Percentiles rank a stretch among this genome's conserved stretches.
Conservation (phyloP, 441 rosid genomes). For the Syzygium syzygioides region DNA sequence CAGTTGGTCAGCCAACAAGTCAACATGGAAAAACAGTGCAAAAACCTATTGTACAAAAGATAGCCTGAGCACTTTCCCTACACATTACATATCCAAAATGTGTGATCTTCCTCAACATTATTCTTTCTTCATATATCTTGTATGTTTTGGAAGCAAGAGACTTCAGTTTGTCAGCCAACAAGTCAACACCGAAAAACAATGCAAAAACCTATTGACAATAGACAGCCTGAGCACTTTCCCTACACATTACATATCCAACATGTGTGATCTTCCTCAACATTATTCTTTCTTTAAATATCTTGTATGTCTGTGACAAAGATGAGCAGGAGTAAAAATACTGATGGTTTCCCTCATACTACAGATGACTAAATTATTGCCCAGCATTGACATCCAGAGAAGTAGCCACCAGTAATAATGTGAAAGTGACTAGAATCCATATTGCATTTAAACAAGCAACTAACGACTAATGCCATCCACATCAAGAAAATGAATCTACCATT, state of each 20-base stretch:
- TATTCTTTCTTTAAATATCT: neutral
- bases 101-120: neutral
- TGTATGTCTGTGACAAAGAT: neutral
- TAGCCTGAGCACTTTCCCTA: neutral
- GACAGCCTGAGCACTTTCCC: neutral
- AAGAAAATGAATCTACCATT: constrained; percentile 34
- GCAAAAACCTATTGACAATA: neutral
- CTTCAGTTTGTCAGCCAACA: neutral
- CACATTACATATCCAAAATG: neutral
- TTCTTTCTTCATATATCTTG: neutral
- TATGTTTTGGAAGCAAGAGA: neutral
- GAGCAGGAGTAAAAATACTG: neutral
- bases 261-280: neutral
- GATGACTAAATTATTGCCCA: neutral
- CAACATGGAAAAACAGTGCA: neutral
- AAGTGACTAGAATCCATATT: neutral
- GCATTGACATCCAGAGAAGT: neutral
- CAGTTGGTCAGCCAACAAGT: neutral
- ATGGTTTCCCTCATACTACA: neutral
- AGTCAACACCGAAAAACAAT: neutral
- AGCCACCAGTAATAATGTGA: neutral
- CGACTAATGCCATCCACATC: neutral
- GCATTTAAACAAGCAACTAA: neutral
- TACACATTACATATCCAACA: neutral
- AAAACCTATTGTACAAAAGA: neutral